A percentile compares a stretch with the other conserved stretches of the same genome.
phyloP scores from a whole-genome alignment of 2,329 filamentous ascomycete species.

The Penicillium sp. region DNA sequence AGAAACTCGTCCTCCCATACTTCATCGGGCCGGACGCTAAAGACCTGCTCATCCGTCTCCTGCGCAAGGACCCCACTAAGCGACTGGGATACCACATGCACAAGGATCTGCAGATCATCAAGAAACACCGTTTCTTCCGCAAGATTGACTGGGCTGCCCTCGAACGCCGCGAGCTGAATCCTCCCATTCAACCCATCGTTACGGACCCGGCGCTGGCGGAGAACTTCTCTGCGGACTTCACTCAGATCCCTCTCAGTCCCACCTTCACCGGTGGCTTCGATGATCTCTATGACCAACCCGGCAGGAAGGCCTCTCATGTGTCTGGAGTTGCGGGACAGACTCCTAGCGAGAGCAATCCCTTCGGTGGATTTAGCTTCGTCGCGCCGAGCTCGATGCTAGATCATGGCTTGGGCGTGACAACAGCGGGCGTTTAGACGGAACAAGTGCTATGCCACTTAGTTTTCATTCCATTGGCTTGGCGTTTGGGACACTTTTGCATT shows the following conservation, averaged over 20 bases:
- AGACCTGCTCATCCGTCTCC: constrained; percentile 84
- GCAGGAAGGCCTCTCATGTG: constrained; percentile 20
- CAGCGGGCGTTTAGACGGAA: constrained; percentile 17
- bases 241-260: constrained; percentile 79
- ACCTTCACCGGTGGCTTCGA: constrained; percentile 50
- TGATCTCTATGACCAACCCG: constrained; percentile 27
- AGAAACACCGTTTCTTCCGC: constrained; percentile 93
- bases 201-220: constrained; percentile 95
- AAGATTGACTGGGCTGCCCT: constrained; percentile 94
- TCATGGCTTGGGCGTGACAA: constrained; percentile 36
- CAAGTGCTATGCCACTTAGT: neutral
- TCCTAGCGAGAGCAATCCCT: constrained; percentile 43
- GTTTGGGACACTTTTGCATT: neutral
- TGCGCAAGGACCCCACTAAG: constrained; percentile 91
- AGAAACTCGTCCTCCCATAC: constrained; percentile 87
- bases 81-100: constrained; percentile 86
- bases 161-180: constrained; percentile 77
- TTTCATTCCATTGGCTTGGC: neutral
- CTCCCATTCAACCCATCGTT: constrained; percentile 90
- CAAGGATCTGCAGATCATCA: constrained; percentile 82
- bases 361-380: constrained; percentile 55
- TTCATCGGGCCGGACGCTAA: constrained; percentile 91
- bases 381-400: constrained; percentile 53
- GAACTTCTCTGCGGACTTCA: constrained; percentile 96
- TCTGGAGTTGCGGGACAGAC: constrained; percentile 23